These are phyloP conservation scores for Hypoxylon fuscum DNA, from an alignment of 495 filamentous ascomycete species.

Conservation along the genomic window DNA sequence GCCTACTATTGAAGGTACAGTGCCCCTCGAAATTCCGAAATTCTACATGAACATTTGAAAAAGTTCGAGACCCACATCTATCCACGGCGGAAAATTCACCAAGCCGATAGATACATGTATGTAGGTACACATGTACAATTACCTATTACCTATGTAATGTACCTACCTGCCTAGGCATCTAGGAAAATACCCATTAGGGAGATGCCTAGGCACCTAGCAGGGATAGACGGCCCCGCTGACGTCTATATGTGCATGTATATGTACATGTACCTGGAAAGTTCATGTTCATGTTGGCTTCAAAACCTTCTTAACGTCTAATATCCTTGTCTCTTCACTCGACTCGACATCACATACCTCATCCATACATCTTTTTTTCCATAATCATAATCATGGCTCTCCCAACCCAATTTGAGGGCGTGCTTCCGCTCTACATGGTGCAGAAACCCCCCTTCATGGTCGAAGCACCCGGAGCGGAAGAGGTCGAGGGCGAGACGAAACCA, in stretches of 20 bases:
- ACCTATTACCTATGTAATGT: no score
- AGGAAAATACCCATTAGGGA: no score
- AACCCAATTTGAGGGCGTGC: conserved; percentile 45
- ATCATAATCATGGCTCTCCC: conserved; percentile 40
- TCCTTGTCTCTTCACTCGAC: conserved; percentile 14
- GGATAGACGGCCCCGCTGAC: conserved; percentile 36
- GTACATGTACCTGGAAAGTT: conserved; percentile 4
- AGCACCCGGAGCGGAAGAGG: conserved; percentile 55
- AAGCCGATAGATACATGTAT: conserved; percentile 19
- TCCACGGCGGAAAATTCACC: conserved; percentile 32
- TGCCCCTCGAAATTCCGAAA: conserved; percentile 28
- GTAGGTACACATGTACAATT: no score
- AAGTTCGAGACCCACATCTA: conserved; percentile 27
- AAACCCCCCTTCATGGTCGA: conserved; percentile 66
- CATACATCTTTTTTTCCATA: no score
- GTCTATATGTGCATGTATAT: conserved; percentile 10
- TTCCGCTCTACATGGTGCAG: conserved; percentile 55
- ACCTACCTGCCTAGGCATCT: no score
- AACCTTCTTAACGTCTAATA: background rate
- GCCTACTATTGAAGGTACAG: conserved; percentile 10
- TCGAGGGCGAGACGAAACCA: conserved; percentile 71
- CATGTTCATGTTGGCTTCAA: conserved; percentile 15
- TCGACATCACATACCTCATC: conserved; percentile 11
- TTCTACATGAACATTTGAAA: no score
- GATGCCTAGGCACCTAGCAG: no score